These are phyloP conservation scores for Cytospora piceicola DNA, from an alignment of 2,329 filamentous ascomycete genomes.

Conservation along the genomic window DNA sequence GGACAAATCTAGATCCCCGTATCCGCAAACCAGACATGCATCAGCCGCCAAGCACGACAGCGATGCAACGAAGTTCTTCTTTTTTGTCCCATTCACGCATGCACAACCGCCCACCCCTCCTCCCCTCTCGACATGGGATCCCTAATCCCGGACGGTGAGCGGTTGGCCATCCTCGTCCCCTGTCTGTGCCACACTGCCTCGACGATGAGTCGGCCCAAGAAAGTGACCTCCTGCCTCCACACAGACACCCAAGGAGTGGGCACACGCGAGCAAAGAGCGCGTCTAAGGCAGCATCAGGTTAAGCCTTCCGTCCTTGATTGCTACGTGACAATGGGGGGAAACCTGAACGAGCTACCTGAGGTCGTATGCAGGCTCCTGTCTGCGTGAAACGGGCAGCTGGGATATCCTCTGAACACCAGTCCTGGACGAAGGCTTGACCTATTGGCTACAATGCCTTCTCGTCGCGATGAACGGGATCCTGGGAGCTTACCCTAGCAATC, in stretches of 20 bases:
- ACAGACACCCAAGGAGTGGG: conserved; percentile 5
- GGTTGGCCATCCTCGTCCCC: conserved; percentile 27
- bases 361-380: conserved; percentile 20
- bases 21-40: conserved; percentile 16
- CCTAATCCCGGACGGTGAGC: conserved; percentile 13
- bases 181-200: conserved; percentile 21
- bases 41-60: conserved; percentile 24
- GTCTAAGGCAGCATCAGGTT: conserved; percentile 14
- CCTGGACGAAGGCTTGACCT: conserved; percentile 17
- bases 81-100: background rate
- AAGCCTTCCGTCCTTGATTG: background rate
- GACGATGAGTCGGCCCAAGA: conserved; percentile 24
- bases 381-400: conserved; percentile 25
- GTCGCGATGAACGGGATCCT: conserved; percentile 17
- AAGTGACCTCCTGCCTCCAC: conserved; percentile 23
- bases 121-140: conserved; percentile 22
- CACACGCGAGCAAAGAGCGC: conserved; percentile 8
- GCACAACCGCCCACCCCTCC: conserved; percentile 11
- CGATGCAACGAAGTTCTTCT: conserved; percentile 11
- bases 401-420: conserved; percentile 22
- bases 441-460: conserved; percentile 23
- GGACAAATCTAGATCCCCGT: conserved; percentile 16
- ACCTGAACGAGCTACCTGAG: conserved; percentile 17
- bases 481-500: conserved; percentile 11
- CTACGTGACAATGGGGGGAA: conserved; percentile 8